phyloP scores from a whole-genome alignment of 2,329 filamentous ascomycete species.

The Calonectria fujianensis region DNA sequence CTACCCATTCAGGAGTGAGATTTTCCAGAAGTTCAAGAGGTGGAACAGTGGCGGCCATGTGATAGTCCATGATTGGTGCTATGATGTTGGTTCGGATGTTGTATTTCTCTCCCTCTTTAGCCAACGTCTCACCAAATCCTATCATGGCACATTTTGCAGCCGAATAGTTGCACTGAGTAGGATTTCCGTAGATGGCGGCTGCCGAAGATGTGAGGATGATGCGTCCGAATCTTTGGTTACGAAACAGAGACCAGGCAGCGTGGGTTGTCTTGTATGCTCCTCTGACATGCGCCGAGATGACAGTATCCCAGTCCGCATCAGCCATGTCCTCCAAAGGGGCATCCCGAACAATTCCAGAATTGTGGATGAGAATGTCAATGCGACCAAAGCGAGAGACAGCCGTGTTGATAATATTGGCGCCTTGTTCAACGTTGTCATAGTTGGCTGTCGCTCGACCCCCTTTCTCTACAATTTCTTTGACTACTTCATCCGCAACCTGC shows the following conservation, averaged over 20 bases:
- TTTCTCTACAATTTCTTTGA: constrained; percentile 87
- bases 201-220: constrained; percentile 98
- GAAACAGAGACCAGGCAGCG: constrained; percentile 97
- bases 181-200: constrained; percentile 94
- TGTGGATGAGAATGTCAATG: constrained; percentile 97
- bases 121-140: constrained; percentile 97
- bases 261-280: constrained; percentile 96
- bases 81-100: constrained; percentile 97
- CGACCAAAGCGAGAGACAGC: constrained; percentile 88
- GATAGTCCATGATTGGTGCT: constrained; percentile 93
- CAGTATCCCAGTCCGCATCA: constrained; percentile 96
- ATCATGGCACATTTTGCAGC: constrained; percentile 96
- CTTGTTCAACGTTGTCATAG: constrained; percentile 95
- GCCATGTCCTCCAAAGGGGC: constrained; percentile 99
- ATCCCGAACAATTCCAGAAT: constrained; percentile 95
- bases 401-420: constrained; percentile 94
- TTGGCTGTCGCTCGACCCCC: constrained; percentile 98
- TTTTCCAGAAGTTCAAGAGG: constrained; percentile 89
- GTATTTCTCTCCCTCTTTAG: constrained; percentile 98
- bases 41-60: constrained; percentile 97
- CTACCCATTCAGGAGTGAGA: constrained; percentile 94
- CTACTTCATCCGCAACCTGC: constrained; percentile 87
- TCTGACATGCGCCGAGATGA: constrained; percentile 92
- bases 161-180: constrained; percentile 97
- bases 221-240: constrained; percentile 98